Evolutionary conservation across 1,284 basidiomycete genomes (phyloP).

Genomic region (Pulveroboletus sp.): DNA sequence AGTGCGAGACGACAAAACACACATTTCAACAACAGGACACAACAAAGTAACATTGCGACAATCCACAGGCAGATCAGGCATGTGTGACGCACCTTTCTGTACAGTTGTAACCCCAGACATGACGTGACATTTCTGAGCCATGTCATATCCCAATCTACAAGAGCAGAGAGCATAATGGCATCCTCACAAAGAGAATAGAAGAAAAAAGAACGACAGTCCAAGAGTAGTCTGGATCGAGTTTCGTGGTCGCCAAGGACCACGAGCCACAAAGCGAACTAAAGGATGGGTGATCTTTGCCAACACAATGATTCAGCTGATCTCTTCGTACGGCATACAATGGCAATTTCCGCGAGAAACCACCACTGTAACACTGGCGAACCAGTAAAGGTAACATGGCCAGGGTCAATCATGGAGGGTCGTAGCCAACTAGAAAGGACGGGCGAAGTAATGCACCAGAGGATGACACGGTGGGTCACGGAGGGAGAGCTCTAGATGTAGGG

Average conservation of each 20-base stretch:
- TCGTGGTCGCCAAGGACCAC: conserved; percentile 32
- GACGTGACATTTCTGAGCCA: neutral
- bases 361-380: conserved; percentile 11
- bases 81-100: no score
- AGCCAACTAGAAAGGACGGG: neutral
- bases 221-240: conserved; percentile 65
- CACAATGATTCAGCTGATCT: conserved; percentile 3
- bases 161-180: neutral
- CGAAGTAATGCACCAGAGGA: conserved; percentile 1
- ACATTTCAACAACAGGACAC: neutral
- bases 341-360: neutral
- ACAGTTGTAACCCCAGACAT: neutral
- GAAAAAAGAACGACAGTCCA: conserved; percentile 41
- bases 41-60: neutral
- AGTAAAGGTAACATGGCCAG: conserved; percentile 7
- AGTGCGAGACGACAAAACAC: no score
- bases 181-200: conserved; percentile 20
- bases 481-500: neutral
- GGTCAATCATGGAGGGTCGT: neutral
- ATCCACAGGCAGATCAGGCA: no score
- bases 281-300: conserved; percentile 27
- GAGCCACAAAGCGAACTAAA: conserved; percentile 58
- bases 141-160: conserved; percentile 2
- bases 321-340: conserved; percentile 26
- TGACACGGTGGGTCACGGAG: conserved; percentile 10